Evolutionary conservation across 192 early-diverging fungal species (phyloP), one percentile per base, ranked within the genome.

Genomic region (Lobosporangium transversale): DNA sequence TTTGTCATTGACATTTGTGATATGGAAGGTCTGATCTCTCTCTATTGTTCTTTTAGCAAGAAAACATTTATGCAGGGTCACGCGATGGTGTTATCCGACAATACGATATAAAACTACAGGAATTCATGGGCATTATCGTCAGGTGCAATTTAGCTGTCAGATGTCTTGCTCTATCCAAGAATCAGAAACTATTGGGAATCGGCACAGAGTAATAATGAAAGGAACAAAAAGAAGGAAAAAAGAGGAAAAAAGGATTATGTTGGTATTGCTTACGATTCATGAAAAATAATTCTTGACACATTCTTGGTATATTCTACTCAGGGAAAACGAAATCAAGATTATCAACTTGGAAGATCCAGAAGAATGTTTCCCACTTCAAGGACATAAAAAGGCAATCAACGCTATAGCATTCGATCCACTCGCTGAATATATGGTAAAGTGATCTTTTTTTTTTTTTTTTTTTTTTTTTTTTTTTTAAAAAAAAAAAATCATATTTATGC

Each of bases 331-430:
- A 6, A 48, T 76, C 58, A 76, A 62, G 40, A 76, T 76, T 14
- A 67, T 76, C 17, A 53, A 53, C n/a, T 32, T 61, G 53, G 73
- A 76, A 10, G 73, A 76, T 35, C 44, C 52, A 2, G 73, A 76
- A 9, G 36, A 62, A 15, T 56, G 73, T 26, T 76, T 57, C 57
- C 30, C 58, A 17, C 44, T 67, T 31, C 66, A 60, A n/a, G 73
- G 73, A 18, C 73, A 76, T 44, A 76, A 67, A 24, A 76, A 76
- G 37, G 73, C 73, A 15, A n/a, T 76, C 29, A 76, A 55, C 17
- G 62, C 51, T 9, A 5, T 76, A 15, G 48, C 63, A 5, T 76
- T 76, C 47, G 73, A 76, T 36, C 73, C 73, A 0, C 48, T 61
- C 9, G 73, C 64, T 7, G 58, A 66, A 56, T 76, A 65, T 32